phyloP scores from a whole-genome alignment of 768 basidiomycete species.

The Rhizopogon rudus region DNA sequence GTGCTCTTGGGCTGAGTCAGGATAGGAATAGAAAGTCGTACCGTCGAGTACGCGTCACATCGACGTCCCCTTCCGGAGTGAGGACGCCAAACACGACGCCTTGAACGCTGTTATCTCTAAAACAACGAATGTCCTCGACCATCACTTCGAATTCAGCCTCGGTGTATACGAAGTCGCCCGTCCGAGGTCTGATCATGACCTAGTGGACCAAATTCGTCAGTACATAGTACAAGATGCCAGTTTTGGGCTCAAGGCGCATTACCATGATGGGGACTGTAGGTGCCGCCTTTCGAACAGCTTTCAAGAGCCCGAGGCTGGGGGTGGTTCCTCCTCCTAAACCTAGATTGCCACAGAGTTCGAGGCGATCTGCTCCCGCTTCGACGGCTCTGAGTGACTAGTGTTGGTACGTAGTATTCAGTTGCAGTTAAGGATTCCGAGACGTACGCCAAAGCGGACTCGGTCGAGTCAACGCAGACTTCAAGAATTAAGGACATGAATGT shows the following conservation, averaged over 20 bases:
- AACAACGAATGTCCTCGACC: conserved; percentile 62
- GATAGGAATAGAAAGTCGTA: conserved; percentile 2
- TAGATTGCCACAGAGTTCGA: conserved; percentile 74
- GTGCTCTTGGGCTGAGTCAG: neutral
- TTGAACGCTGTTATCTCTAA: conserved; percentile 51
- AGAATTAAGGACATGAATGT: neutral
- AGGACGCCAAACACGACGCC: conserved; percentile 70
- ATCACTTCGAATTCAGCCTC: conserved; percentile 65
- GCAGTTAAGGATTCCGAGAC: conserved; percentile 18
- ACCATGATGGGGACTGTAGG: conserved; percentile 67
- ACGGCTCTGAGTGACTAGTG: conserved; percentile 46
- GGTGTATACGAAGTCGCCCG: conserved; percentile 76
- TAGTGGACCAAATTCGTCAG: conserved; percentile 20
- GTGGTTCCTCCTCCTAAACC: conserved; percentile 77
- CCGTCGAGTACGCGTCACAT: conserved; percentile 53
- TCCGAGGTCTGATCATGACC: conserved; percentile 78
- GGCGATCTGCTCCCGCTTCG: conserved; percentile 65
- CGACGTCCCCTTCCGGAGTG: conserved; percentile 50
- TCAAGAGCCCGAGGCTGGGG: conserved; percentile 72
- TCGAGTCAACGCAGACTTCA: conserved; percentile 76
- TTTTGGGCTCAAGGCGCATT: neutral
- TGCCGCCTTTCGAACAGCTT: conserved; percentile 44
- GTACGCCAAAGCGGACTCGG: conserved; percentile 64
- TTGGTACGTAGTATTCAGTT: neutral
- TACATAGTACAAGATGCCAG: neutral